A percentile compares a stretch with the other conserved stretches of the same genome.
phyloP scores from a whole-genome alignment of 2,329 filamentous ascomycete species.

The Chaetoscypha palmicola region DNA sequence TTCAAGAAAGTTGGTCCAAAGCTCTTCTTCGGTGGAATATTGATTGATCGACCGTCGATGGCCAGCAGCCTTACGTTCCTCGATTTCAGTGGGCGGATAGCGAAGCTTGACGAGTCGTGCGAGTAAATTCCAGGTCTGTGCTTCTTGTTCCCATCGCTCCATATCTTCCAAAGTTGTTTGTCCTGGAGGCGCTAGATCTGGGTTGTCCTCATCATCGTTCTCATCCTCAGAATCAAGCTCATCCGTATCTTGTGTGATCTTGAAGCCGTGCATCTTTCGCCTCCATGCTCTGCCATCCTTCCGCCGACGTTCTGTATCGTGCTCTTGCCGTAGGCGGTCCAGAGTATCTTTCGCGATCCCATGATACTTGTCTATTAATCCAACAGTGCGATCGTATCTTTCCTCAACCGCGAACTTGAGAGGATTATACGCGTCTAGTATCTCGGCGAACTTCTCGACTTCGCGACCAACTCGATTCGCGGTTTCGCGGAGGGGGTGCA shows the following conservation, averaged over 20 bases:
- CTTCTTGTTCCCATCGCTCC: conserved; percentile 69
- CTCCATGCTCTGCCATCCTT: conserved; percentile 23
- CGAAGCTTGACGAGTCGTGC: conserved; percentile 56
- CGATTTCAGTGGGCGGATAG: conserved; percentile 39
- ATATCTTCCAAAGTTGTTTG: conserved; percentile 41
- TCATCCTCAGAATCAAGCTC: conserved; percentile 42
- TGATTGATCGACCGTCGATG: conserved; percentile 33
- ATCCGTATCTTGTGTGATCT: conserved; percentile 24
- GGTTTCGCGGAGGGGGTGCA: conserved; percentile 55
- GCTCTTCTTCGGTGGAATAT: conserved; percentile 52
- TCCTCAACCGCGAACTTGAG: conserved; percentile 44
- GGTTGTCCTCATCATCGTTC: conserved; percentile 40
- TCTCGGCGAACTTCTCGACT: conserved; percentile 79
- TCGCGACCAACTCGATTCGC: conserved; percentile 68
- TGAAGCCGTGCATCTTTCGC: conserved; percentile 33
- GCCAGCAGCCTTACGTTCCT: conserved; percentile 15
- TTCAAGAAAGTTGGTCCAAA: conserved; percentile 69
- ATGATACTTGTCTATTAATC: conserved; percentile 60
- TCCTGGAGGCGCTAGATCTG: conserved; percentile 5
- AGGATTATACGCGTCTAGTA: conserved; percentile 67
- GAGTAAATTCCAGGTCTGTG: conserved; percentile 85
- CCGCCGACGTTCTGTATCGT: conserved; percentile 26
- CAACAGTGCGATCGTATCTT: conserved; percentile 58
- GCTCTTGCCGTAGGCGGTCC: conserved; percentile 37
- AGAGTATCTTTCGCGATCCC: conserved; percentile 44